A percentile compares a stretch with the other conserved stretches of the same genome.
Evolutionary conservation across 169 alveolate genomes (phyloP).

Genomic region (Perkinsus marinus): DNA sequence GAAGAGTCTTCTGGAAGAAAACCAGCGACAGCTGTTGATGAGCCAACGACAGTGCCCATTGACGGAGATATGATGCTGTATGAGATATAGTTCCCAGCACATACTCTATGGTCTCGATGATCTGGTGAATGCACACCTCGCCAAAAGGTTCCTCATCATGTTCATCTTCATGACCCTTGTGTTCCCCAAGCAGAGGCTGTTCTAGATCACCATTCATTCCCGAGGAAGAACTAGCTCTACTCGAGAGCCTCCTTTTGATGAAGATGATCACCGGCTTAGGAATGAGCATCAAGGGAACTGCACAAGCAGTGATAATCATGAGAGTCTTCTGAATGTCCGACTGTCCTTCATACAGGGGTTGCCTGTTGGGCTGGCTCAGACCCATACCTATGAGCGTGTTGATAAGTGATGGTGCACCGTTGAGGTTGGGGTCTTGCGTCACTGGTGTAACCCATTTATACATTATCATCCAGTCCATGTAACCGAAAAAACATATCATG

Average conservation of each 20-base stretch:
- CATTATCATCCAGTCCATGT: conserved; percentile 80
- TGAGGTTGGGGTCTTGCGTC: conserved; percentile 18
- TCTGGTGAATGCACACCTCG: conserved; percentile 34
- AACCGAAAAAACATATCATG: conserved; percentile 84
- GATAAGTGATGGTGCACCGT: conserved; percentile 61
- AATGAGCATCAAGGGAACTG: conserved; percentile 85
- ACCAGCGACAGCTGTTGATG: conserved; percentile 85
- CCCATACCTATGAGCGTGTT: conserved; percentile 86
- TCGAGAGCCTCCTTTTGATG: conserved; percentile 22
- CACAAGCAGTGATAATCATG: conserved; percentile 54
- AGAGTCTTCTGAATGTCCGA: conserved; percentile 52
- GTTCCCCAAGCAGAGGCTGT: conserved; percentile 37
- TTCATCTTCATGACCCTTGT: conserved; percentile 16
- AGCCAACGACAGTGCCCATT: conserved; percentile 97
- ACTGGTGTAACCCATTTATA: conserved; percentile 83
- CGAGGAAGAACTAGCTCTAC: neutral
- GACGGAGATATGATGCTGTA: conserved; percentile 97
- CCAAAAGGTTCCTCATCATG: conserved; percentile 32
- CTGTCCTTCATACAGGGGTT: conserved; percentile 51
- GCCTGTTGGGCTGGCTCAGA: conserved; percentile 39
- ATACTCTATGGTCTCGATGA: conserved; percentile 96
- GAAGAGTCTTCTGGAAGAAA: conserved; percentile 68
- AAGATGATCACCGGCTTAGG: conserved; percentile 75
- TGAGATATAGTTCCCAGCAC: conserved; percentile 92
- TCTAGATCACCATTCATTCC: conserved; percentile 32